Base-by-base conservation (phyloP, 176 grass and related monocot species). In the Olyra latifolia region DNA sequence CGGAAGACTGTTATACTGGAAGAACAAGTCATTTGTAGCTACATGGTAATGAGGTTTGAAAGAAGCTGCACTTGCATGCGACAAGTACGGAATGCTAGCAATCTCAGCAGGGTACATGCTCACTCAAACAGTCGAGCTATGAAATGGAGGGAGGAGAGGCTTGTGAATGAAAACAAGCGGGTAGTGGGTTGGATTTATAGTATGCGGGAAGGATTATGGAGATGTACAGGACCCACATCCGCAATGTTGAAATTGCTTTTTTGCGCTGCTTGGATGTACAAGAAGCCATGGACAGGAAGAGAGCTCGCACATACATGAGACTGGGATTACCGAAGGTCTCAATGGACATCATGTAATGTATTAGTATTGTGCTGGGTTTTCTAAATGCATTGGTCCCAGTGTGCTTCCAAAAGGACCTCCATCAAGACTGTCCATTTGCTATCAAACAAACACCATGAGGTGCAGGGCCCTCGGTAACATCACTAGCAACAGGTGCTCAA, bases 31-130 rank as follows among this genome's bases (percentile, higher is more conserved):
- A 43, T 90, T 85, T 45, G 52, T 88, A 30, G 79, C 55, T 69
- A 84, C 88, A 77, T 93, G 86, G 84, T 88, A 95, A 71, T 95
- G 90, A 39, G 86, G 45, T 20, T 82, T 81, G 88, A 99, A 91
- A 71, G 88, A 73, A 42, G 82, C 71, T 35, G 88, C 81, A 48
- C 81, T 88, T 30, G 84, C 55, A 27, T 85, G 62, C 56, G 82
- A 80, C 20, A 99, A 48, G 88, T 91, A 95, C 57, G 67, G 76
- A 58, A 99, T 39, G 58, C 93, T 96, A 43, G 91, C 93, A 69
- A 96, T 87, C 71, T 93, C 97, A 67, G 91, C 85, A 12, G 89
- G 87, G 80, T 93, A 76, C 97, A 99, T 99, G 62, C 84, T 91
- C 45, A 69, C 76, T 76, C 10, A 20, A 35, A 4, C 32, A 35